Conservation (phyloP, 495 filamentous ascomycete genomes). For the Aspergillus affinis region DNA sequence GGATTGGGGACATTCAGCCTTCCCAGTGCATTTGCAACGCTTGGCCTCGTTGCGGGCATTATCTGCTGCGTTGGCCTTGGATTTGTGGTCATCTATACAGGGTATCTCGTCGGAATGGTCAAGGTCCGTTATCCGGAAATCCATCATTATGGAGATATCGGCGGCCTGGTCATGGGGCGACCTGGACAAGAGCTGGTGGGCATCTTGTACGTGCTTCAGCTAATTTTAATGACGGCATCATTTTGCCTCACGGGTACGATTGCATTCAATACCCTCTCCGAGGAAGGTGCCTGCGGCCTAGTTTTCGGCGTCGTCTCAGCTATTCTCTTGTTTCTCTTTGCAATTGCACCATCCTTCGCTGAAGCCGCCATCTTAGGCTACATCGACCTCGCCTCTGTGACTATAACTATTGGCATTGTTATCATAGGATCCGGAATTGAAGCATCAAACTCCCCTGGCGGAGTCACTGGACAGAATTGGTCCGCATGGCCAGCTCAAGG, state of each 20-base stretch:
- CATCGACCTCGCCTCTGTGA: slow-evolving; percentile 61
- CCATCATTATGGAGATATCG: slow-evolving; percentile 64
- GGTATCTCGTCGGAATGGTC: slow-evolving; percentile 68
- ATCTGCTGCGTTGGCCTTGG: slow-evolving; percentile 58
- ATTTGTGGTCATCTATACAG: slow-evolving; percentile 66
- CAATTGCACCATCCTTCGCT: slow-evolving; percentile 54
- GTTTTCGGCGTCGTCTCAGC: slow-evolving; percentile 61
- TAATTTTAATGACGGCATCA: slow-evolving; percentile 67
- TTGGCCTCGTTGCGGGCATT: slow-evolving; percentile 58
- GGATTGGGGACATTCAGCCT: slow-evolving; percentile 60
- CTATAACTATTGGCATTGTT: slow-evolving; percentile 62
- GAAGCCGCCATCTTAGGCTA: slow-evolving; percentile 59
- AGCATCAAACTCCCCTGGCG: slow-evolving; percentile 29
- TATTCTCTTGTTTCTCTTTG: slow-evolving; percentile 57
- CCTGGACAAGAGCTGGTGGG: slow-evolving; percentile 61
- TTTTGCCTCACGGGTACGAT: slow-evolving; percentile 71
- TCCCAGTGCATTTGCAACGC: slow-evolving; percentile 54
- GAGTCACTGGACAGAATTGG: slow-evolving; percentile 34
- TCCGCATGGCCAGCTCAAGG: slow-evolving; percentile 37
- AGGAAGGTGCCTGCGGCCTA: slow-evolving; percentile 60
- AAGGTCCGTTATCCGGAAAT: slow-evolving; percentile 64
- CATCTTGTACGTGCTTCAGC: slow-evolving; percentile 57
- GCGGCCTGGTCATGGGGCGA: slow-evolving; percentile 58
- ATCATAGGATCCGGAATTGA: slow-evolving; percentile 61
- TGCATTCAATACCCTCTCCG: slow-evolving; percentile 60